These are phyloP conservation scores for Phytophthora constricta DNA, from an alignment of 352 stramenopile species.

Conservation along the genomic window DNA sequence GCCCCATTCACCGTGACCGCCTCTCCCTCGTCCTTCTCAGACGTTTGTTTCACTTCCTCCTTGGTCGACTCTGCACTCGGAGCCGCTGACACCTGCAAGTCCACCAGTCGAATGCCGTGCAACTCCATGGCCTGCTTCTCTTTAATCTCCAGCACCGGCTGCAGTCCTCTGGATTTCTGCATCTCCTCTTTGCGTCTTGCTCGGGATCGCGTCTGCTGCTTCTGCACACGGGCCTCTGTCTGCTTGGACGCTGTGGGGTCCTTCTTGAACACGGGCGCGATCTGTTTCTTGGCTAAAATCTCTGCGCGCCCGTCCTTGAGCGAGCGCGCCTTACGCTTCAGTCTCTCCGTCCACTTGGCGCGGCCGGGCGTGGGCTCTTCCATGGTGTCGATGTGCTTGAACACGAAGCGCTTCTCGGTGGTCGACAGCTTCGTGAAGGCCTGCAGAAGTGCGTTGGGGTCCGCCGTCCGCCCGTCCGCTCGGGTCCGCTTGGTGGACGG, in stretches of 20 bases:
- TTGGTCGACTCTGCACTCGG: not conserved
- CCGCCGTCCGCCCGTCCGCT: constrained; percentile 4
- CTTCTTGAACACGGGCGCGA: constrained; percentile 41
- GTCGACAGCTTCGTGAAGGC: constrained; percentile 75
- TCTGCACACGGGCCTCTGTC: constrained; percentile 45
- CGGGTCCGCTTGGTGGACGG: constrained; percentile 28
- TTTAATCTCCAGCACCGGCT: constrained; percentile 53
- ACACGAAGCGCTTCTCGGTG: constrained; percentile 75
- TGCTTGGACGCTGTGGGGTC: constrained; percentile 30
- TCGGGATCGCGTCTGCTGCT: constrained; percentile 63
- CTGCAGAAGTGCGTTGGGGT: constrained; percentile 46
- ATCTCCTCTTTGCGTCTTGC: constrained; percentile 65
- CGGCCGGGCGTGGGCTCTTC: constrained; percentile 49
- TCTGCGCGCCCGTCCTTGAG: constrained; percentile 64
- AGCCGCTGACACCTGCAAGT: constrained; percentile 46
- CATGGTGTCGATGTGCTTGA: constrained; percentile 87
- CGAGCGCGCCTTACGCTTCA: constrained; percentile 73
- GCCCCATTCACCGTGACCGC: constrained; percentile 64
- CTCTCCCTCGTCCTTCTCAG: constrained; percentile 23
- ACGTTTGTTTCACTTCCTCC: not conserved
- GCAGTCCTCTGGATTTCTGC: constrained; percentile 54
- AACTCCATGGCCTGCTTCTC: constrained; percentile 68
- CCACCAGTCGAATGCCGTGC: constrained; percentile 68
- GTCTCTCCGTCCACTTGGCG: constrained; percentile 65
- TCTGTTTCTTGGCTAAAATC: constrained; percentile 41